A percentile compares a stretch with the other conserved stretches of the same genome.
These are phyloP conservation scores for Pseudogymnoascus sp. DNA, from an alignment of 2,329 filamentous ascomycete genomes.

Conservation along the genomic window DNA sequence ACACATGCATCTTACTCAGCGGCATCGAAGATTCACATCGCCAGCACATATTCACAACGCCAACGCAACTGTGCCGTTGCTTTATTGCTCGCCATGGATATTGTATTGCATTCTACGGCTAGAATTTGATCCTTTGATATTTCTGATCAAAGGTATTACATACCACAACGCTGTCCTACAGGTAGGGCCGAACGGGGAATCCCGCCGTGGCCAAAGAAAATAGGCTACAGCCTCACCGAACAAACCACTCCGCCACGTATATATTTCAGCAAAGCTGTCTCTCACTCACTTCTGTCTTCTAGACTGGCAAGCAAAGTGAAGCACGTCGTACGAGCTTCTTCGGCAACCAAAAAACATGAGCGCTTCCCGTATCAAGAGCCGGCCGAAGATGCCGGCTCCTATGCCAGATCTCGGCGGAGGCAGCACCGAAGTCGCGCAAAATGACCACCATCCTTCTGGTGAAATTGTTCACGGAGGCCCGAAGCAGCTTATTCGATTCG, in stretches of 20 bases:
- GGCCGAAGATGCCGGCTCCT: slow-evolving; percentile 9
- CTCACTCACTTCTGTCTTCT: not conserved
- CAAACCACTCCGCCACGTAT: not conserved
- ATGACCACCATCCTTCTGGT: slow-evolving; percentile 25
- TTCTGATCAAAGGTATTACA: not conserved
- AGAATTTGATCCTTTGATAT: not conserved
- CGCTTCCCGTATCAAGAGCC: slow-evolving; percentile 5
- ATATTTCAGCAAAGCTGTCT: not conserved
- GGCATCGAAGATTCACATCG: not conserved
- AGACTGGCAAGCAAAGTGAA: not conserved
- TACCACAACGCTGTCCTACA: not conserved
- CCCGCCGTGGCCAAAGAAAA: not conserved
- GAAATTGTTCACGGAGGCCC: slow-evolving; percentile 24
- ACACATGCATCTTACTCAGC: not conserved
- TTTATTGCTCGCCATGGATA: not conserved
- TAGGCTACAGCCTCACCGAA: not conserved
- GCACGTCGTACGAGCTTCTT: not conserved
- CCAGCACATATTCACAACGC: not conserved
- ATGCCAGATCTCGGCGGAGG: slow-evolving; percentile 11
- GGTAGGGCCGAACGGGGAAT: not conserved
- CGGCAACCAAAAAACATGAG: not conserved
- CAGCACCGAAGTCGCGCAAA: slow-evolving; percentile 14
- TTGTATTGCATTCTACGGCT: not conserved
- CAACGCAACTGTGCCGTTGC: not conserved
- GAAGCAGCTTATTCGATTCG: slow-evolving; percentile 22